phyloP scores from a whole-genome alignment of 352 stramenopile genomes.

The Pythium sukuiense region DNA sequence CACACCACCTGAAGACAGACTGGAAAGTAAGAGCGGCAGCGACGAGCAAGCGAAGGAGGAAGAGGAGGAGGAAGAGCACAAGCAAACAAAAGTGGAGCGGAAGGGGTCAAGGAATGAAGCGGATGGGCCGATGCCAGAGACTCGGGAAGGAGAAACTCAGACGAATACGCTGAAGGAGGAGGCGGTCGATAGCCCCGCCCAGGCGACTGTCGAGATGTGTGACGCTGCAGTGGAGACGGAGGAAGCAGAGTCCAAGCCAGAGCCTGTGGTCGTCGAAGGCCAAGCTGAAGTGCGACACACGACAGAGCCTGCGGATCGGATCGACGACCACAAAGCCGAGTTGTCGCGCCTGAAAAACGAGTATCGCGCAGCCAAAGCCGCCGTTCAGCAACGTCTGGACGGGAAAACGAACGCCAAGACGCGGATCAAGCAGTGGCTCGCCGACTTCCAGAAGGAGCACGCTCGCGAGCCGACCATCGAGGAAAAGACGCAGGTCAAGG shows the following conservation, averaged over 20 bases:
- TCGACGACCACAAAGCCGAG: constrained; percentile 40
- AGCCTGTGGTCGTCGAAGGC: neutral
- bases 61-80: neutral
- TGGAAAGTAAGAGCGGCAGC: neutral
- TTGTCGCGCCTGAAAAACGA: constrained; percentile 47
- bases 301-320: constrained; percentile 29
- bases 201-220: neutral
- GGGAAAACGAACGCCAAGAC: constrained; percentile 56
- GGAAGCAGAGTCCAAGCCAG: neutral
- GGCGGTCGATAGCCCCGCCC: neutral
- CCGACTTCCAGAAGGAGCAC: constrained; percentile 48
- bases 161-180: neutral
- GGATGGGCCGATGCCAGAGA: neutral
- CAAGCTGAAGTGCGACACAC: constrained; percentile 44
- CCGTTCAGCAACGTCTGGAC: constrained; percentile 35
- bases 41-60: constrained; percentile 2
- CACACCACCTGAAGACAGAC: neutral
- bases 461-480: constrained; percentile 62
- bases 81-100: neutral
- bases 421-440: constrained; percentile 66
- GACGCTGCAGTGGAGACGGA: constrained; percentile 13
- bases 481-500: constrained; percentile 79
- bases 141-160: constrained; percentile 6
- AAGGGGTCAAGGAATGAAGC: constrained; percentile 16
- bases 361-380: constrained; percentile 36